Base-by-base conservation (phyloP, 257 asterid species). In the Lycium barbarum region DNA sequence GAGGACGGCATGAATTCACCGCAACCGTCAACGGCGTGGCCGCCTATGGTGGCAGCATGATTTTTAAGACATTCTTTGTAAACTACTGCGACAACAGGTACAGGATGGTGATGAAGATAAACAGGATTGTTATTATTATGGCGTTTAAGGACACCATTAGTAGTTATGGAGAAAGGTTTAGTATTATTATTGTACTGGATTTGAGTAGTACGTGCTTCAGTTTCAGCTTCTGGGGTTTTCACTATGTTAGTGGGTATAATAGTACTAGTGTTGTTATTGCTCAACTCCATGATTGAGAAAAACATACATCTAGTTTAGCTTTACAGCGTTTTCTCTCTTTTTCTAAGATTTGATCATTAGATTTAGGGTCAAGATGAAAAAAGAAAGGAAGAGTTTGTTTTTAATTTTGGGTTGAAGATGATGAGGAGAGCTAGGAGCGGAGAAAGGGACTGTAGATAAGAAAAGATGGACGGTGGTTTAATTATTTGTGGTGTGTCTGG, bases 1-100 rank as follows among this genome's bases (percentile, higher is more conserved):
- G 94, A 95, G 0, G 98, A 92, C 1, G 97, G 97, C 98, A 96
- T 96, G 85, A 96, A 96, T 70, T 96, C 99, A 1, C 99, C 98
- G 80, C 98, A 96, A 3, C 99, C 99, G 88, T 97, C 99, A 55
- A 97, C 91, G 80, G 99, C 98, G 90, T 97, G 98, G 82, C 92
- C 94, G 17, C 98, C 99, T 18, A 96, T 83, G 70, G 84, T 78
- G 51, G 98, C 99, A 26, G 99, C 99, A 88, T 96, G 99, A 86
- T 97, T 97, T 70, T 95, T 94, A 55, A 97, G 90, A 78, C 99
- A 97, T 90, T 97, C 99, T 67, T 88, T 94, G 94, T 97, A 97
- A 61, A 95, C 93, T 9, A 91, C 95, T 36, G 87, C 90, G 0
- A 97, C 93, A 79, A 88, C 33, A 26, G 33, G 33, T 26, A 26